Percentiles rank a stretch among this genome's conserved stretches.
phyloP scores from a whole-genome alignment of 371 early-diverging fungal genomes.

The Coemansia sp. region DNA sequence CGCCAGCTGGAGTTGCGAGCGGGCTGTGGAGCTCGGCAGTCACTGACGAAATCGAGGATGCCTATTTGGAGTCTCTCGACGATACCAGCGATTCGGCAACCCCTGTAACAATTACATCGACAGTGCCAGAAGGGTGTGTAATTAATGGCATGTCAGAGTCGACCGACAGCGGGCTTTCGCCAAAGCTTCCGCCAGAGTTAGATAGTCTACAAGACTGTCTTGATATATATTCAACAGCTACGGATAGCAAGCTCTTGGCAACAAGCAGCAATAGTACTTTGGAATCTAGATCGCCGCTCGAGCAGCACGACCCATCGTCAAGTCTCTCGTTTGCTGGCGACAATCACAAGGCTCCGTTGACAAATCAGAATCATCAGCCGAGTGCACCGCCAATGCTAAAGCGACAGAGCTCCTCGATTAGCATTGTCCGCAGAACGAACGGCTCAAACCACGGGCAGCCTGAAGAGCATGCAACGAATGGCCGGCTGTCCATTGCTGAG shows the following conservation, averaged over 20 bases:
- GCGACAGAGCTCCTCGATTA: conserved; percentile 3
- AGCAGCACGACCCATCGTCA: background rate
- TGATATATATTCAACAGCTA: conserved; percentile 13
- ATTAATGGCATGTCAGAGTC: background rate
- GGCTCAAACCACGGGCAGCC: too few species aligned
- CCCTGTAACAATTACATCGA: background rate
- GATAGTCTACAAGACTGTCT: conserved; percentile 33
- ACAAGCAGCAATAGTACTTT: background rate
- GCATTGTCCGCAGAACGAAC: background rate
- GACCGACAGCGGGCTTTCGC: conserved; percentile 10
- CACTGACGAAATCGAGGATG: conserved; percentile 81
- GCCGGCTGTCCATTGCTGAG: conserved; percentile 13
- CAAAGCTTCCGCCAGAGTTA: conserved; percentile 26
- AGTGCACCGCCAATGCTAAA: background rate
- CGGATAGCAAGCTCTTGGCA: background rate
- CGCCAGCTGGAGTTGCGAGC: background rate
- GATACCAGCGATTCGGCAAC: conserved; percentile 55
- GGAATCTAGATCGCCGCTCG: background rate
- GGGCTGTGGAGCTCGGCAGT: conserved; percentile 37
- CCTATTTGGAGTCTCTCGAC: conserved; percentile 76
- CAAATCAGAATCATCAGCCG: too few species aligned
- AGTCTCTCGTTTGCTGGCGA: background rate
- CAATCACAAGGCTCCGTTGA: background rate
- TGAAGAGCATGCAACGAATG: background rate
- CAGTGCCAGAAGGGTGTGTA: background rate